Evolutionary conservation across 169 alveolate species (phyloP).

Genomic region (Babesia microti): DNA sequence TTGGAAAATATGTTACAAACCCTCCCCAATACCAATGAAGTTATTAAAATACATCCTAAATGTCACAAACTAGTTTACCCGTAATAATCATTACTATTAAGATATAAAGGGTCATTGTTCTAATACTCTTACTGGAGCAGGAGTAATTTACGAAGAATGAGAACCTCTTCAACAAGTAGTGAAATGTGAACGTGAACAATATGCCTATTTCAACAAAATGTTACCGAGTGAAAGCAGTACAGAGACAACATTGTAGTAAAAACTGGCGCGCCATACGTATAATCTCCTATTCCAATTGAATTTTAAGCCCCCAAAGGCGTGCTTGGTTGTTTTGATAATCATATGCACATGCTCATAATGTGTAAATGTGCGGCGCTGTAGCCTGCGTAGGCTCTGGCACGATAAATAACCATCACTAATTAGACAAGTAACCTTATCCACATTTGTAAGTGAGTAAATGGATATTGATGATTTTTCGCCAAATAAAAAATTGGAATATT

Average conservation of each 20-base stretch:
- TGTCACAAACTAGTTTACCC: slow-evolving; percentile 11
- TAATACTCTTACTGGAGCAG: slow-evolving; percentile 48
- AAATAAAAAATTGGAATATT: no score
- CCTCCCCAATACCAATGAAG: slow-evolving; percentile 33
- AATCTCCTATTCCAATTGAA: slow-evolving; percentile 65
- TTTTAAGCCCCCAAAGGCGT: slow-evolving; percentile 19
- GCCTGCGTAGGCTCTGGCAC: no score
- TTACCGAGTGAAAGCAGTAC: neutral
- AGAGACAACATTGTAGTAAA: slow-evolving; percentile 44
- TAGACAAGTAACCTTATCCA: no score
- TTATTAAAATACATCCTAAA: slow-evolving; percentile 13
- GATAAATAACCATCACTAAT: no score
- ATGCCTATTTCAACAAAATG: slow-evolving; percentile 6
- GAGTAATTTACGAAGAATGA: slow-evolving; percentile 54
- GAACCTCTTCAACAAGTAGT: slow-evolving; percentile 50
- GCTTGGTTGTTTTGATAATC: no score
- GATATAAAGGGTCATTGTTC: slow-evolving; percentile 46
- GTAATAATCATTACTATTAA: slow-evolving; percentile 29
- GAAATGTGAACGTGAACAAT: slow-evolving; percentile 43
- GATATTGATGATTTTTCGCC: no score
- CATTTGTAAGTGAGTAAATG: no score
- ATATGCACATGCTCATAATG: no score
- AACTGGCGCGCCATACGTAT: slow-evolving; percentile 63
- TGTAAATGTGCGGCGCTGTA: no score
- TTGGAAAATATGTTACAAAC: slow-evolving; percentile 60